Evolutionary conservation across 371 early-diverging fungal genomes (phyloP).

Genomic region (Parasitella parasitica): DNA sequence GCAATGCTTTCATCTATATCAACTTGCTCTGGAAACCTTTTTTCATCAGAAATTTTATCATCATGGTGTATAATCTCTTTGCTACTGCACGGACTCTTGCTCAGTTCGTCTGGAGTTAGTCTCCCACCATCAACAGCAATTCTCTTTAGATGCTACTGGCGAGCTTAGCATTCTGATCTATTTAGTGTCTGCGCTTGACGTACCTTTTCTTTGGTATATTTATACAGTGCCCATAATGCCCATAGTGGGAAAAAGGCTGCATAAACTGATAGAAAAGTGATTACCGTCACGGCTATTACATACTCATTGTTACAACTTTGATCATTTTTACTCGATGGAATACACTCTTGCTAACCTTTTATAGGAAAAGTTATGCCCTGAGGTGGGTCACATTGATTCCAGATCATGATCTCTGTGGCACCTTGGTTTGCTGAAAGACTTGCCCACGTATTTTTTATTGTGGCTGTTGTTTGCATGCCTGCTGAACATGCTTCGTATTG

Average conservation of each 20-base stretch:
- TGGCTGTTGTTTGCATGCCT: constrained; percentile 16
- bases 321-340: too few species aligned
- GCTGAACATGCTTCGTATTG: constrained; percentile 36
- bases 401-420: constrained; percentile 17
- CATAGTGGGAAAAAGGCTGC: constrained; percentile 19
- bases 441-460: constrained; percentile 29
- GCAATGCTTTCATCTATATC: not conserved
- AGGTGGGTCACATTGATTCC: constrained; percentile 39
- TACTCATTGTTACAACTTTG: too few species aligned
- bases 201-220: constrained; percentile 24
- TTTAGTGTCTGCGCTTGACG: not conserved
- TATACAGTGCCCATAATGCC: constrained; percentile 38
- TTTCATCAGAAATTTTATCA: not conserved
- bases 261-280: constrained; percentile 30
- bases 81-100: not conserved
- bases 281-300: constrained; percentile 34
- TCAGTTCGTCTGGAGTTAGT: not conserved
- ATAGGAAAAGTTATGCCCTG: constrained; percentile 32
- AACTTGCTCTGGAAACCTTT: not conserved
- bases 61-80: not conserved
- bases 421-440: not conserved
- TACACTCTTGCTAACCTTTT: too few species aligned
- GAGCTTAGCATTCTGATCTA: not conserved
- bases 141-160: not conserved
- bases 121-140: not conserved